These are phyloP conservation scores for Fusarium virguliforme DNA, from an alignment of 2,329 filamentous ascomycete species.

Conservation along the genomic window DNA sequence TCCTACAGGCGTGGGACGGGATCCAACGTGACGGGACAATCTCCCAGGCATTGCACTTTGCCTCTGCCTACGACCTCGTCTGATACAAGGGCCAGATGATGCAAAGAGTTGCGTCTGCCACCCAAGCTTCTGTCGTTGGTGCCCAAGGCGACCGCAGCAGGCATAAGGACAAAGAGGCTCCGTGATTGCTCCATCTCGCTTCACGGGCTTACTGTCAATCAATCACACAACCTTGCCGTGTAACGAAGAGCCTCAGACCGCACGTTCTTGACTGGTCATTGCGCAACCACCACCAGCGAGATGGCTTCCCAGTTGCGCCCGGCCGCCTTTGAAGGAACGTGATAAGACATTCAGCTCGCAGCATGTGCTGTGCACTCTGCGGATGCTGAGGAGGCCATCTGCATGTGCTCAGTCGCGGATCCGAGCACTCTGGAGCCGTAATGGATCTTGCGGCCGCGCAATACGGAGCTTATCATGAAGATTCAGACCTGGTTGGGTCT, in stretches of 20 bases:
- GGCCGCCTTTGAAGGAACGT: constrained; percentile 15
- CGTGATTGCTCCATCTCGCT: constrained; percentile 16
- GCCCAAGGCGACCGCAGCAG: constrained; percentile 20
- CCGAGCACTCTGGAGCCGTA: constrained; percentile 6
- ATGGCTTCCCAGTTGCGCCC: constrained; percentile 16
- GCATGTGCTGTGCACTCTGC: background rate
- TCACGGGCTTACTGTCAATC: background rate
- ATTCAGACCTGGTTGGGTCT: constrained; percentile 17
- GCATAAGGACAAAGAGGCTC: constrained; percentile 8
- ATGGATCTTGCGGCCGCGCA: constrained; percentile 12
- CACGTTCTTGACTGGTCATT: constrained; percentile 4
- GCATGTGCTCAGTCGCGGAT: constrained; percentile 12
- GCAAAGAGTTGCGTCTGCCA: background rate
- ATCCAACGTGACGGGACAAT: constrained; percentile 15
- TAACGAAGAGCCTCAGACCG: constrained; percentile 6
- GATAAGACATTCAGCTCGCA: constrained; percentile 27
- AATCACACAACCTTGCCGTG: constrained; percentile 6
- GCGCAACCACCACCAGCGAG: constrained; percentile 5
- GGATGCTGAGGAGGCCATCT: constrained; percentile 4
- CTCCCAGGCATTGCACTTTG: background rate
- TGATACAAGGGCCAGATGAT: background rate
- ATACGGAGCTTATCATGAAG: constrained; percentile 27
- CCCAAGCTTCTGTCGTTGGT: background rate
- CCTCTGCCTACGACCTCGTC: background rate
- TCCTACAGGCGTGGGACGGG: constrained; percentile 19